Base-by-base conservation (phyloP, 768 basidiomycete genomes). In the Boletus insuetus region DNA sequence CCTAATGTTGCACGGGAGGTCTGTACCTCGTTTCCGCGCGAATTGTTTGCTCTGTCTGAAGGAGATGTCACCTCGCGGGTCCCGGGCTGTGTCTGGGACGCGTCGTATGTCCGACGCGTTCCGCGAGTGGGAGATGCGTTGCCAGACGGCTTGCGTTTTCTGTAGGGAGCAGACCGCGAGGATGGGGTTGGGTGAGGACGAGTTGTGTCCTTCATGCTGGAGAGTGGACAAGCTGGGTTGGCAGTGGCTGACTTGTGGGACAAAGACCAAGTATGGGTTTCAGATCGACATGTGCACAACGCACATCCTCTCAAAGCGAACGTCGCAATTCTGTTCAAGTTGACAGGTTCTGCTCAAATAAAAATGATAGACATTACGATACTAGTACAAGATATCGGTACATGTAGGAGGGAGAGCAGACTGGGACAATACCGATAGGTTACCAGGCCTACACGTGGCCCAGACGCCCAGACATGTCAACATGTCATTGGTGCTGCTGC, bases 151-250 rank as follows among this genome's bases (percentile, higher is more conserved):
- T 49, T 59, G 51, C 48, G 55, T 53, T 55, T 67, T 42, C 49
- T 62, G 59, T 69, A 66, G 1, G 64, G 67, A 22, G 39, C 58
- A 17, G 59, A 3, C 14, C 53, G 58, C 26, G 43, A 42, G 49
- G 62, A 42, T 2, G 44, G 24, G 20, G 35, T 17, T 8, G 59
- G 55, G 39, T 47, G 58, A 47, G 56, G 57, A 59, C 62, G 64
- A 19, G 61, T 50, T 16, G 52, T 48, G 64, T 59, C 66, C 62
- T 62, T 67, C 66, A 69, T 67, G 64, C 35, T 54, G 47, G 54
- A 26, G 37, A 42, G 48, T 29, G 10, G 46, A 26, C 56, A 65
- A 53, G 51, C 41, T 29, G 16, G 48, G 32, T 6, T 29, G 31
- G 29, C 6, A 17, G 62, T 56, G 65, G 65, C 56, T 61, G 56